Base-by-base conservation (phyloP, 2,329 filamentous ascomycete species). In the Didymella pomorum region DNA sequence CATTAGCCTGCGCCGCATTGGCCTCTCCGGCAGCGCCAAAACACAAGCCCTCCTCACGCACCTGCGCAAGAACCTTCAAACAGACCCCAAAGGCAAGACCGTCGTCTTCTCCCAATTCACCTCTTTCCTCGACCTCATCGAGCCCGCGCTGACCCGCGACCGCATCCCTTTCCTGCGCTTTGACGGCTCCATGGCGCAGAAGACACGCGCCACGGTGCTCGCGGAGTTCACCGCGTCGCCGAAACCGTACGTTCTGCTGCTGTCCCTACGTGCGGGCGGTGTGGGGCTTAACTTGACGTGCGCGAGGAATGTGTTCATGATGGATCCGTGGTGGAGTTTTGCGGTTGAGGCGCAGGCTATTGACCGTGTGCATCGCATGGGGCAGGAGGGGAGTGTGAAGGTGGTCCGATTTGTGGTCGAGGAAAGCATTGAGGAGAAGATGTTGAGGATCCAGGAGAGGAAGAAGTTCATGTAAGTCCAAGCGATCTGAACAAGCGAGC, bases 251-350 rank as follows among this genome's bases (percentile, higher is more conserved):
- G 86, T 99, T 1, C 81, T 99, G 4, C 82, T 99, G 1, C 85
- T 99, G 50, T 94, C 89, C 68, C 81, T 99, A 55, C 86, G 92
- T 20, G 95, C 96, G 0, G 95, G 96, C 4, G 96, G 95, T 23
- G 95, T 99, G 0, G 95, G 95, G 0, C 82, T 99, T 42, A 99
- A 99, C 72, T 79, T 99, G 61, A 98, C 94, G 0, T 89, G 88
- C 65, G 95, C 95, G 6, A 92, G 89, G 63, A 83, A 91, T 52
- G 96, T 99, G 5, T 99, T 90, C 80, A 96, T 99, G 91, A 98
- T 99, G 95, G 95, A 99, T 77, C 95, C 95, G 0, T 99, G 95
- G 95, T 99, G 95, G 95, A 96, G 91, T 73, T 99, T 94, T 77
- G 93, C 95, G 0, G 89, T 98, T 12, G 95, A 99, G 78, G 92